A percentile compares a stretch with the other conserved stretches of the same genome.
phyloP scores from a whole-genome alignment of 768 basidiomycete species.

The Suillus decipiens region DNA sequence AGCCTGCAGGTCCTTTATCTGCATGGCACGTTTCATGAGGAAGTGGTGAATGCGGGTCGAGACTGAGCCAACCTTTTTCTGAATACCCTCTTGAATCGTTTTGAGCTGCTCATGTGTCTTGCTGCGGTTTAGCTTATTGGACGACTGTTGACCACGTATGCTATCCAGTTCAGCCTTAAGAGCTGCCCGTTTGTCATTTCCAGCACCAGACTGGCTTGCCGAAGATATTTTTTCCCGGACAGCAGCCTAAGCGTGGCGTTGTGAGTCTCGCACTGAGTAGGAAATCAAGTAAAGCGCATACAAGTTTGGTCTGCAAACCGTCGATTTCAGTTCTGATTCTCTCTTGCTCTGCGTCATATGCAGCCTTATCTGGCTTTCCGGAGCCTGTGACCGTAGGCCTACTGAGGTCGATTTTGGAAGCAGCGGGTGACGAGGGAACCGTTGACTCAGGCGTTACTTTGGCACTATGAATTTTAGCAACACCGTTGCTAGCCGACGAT shows the following conservation, averaged over 20 bases:
- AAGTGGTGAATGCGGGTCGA: background rate
- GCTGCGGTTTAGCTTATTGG: conserved; percentile 65
- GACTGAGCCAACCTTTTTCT: conserved; percentile 67
- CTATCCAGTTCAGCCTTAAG: conserved; percentile 82
- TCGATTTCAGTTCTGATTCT: conserved; percentile 84
- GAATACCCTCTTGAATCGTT: conserved; percentile 69
- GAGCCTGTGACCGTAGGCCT: conserved; percentile 31
- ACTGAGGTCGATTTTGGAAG: conserved; percentile 21
- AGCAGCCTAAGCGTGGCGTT: conserved; percentile 46
- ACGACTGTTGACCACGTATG: conserved; percentile 78
- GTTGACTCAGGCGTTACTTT: conserved; percentile 29
- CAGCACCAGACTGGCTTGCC: conserved; percentile 58
- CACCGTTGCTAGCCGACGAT: conserved; percentile 47
- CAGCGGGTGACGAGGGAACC: conserved; percentile 27
- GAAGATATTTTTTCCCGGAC: conserved; percentile 77
- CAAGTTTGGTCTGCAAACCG: conserved; percentile 74
- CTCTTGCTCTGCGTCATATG: conserved; percentile 85
- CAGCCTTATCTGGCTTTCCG: conserved; percentile 82
- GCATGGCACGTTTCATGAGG: conserved; percentile 10
- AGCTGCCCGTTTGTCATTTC: conserved; percentile 68
- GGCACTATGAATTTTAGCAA: conserved; percentile 33
- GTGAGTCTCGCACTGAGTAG: conserved; percentile 6
- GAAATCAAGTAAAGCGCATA: conserved; percentile 39
- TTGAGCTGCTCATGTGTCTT: conserved; percentile 83
- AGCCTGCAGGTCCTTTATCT: conserved; percentile 88